These are phyloP conservation scores for Dioscorea dumetorum DNA, from an alignment of 106 monocot species.

Conservation along the genomic window DNA sequence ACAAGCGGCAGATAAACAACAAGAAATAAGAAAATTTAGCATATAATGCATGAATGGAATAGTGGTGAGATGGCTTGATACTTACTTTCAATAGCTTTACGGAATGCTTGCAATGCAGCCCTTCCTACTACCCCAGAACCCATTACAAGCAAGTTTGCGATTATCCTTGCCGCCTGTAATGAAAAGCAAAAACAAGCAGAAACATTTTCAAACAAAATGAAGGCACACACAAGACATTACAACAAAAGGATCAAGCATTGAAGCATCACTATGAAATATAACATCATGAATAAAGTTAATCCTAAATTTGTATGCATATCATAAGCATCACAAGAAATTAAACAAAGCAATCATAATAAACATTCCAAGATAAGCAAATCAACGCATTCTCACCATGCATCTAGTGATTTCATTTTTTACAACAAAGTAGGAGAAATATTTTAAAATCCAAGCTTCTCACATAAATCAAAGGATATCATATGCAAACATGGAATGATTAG, in stretches of 20 bases:
- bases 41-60: background rate
- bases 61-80: background rate
- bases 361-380: too few relatives aligned
- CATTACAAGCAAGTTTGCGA: constrained; percentile 41
- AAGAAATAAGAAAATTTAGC: background rate
- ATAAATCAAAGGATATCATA: too few relatives aligned
- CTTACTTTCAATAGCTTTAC: constrained; percentile 40
- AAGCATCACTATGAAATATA: background rate
- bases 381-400: too few relatives aligned
- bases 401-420: too few relatives aligned
- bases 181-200: background rate
- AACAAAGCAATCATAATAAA: too few relatives aligned
- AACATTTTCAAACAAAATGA: too few relatives aligned
- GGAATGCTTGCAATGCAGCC: constrained; percentile 32
- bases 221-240: background rate
- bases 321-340: background rate
- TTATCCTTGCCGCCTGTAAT: constrained; percentile 24
- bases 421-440: too few relatives aligned
- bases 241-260: background rate
- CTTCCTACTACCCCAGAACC: constrained; percentile 34
- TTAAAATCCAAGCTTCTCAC: too few relatives aligned
- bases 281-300: background rate
- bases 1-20: background rate
- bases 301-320: background rate
- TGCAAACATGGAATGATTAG: too few relatives aligned